Base-by-base conservation (phyloP, 1,284 basidiomycete species). In the Cutaneotrichosporon mucoides region DNA sequence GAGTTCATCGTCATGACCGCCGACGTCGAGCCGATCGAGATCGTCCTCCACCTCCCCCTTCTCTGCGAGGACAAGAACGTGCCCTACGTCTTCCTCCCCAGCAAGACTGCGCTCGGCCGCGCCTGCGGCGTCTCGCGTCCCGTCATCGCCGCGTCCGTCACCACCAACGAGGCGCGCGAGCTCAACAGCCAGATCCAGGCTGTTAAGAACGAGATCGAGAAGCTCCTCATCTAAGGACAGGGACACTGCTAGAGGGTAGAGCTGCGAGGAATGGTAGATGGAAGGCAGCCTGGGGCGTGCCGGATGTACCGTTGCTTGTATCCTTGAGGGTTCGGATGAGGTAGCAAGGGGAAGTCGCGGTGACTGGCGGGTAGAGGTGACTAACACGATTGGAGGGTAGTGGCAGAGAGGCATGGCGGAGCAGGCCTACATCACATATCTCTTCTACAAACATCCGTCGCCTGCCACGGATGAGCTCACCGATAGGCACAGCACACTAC, bases 21-120 rank as follows among this genome's bases (percentile, higher is more conserved):
- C 63, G 92, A 96, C 73, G 95, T 95, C 49, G 94, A 99, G 79
- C 95, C 95, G 54, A 85, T 99, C 72, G 95, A 99, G 79, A 99
- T 99, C 76, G 82, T 99, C 53, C 86, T 99, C 66, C 96, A 99
- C 80, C 86, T 99, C 35, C 96, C 96, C 47, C 83, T 99, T 56
- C 84, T 99, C 46, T 99, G 96, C 77, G 96, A 99, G 80, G 96
- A 99, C 83, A 99, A 99, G 92, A 96, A 96, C 81, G 93, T 97
- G 50, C 42, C 51, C 43, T 53, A 53, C 56, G 52, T 53, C 52
- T 59, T 59, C 57, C 48, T 59, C 43, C 55, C 61, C 47, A 57
- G 55, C 7, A 63, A 63, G 61, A 63, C 61, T 44, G 61, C 91
- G 15, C 84, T 99, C 41, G 96, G 95, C 51, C 86, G 95, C 59